phyloP scores from a whole-genome alignment of 1,139 yeast genomes.

The Magnusiomyces ingens region DNA sequence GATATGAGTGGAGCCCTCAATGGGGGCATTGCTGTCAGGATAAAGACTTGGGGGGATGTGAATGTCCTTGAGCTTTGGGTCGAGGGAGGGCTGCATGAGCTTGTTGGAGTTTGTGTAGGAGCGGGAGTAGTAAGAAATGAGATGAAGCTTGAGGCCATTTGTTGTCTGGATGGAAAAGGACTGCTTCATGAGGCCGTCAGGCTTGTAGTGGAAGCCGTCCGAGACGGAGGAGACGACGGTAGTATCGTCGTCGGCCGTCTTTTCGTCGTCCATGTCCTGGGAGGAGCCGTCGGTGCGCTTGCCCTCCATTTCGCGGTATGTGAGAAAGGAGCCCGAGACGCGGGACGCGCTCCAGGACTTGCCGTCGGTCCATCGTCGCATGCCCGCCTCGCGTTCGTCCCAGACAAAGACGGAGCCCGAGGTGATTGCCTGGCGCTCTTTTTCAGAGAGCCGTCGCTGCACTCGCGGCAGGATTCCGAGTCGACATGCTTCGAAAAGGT shows the following conservation, averaged over 20 bases:
- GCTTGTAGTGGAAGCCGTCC: constrained; percentile 36
- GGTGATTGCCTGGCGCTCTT: constrained; percentile 46
- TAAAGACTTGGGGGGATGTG: constrained; percentile 37
- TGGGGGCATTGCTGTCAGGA: constrained; percentile 31
- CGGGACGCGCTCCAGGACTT: constrained; percentile 63
- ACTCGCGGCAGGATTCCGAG: constrained; percentile 51
- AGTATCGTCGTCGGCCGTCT: not conserved
- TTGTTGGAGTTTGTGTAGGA: constrained; percentile 25
- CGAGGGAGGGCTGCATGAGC: constrained; percentile 38
- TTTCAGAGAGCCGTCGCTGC: constrained; percentile 51
- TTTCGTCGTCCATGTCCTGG: constrained; percentile 4
- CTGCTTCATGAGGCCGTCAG: constrained; percentile 52
- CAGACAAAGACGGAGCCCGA: constrained; percentile 63
- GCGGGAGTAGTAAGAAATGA: constrained; percentile 47
- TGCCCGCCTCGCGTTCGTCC: constrained; percentile 65
- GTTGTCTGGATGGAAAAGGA: constrained; percentile 51
- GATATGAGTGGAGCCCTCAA: constrained; percentile 11
- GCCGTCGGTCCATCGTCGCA: constrained; percentile 76
- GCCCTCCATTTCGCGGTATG: constrained; percentile 55
- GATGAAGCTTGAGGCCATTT: constrained; percentile 47
- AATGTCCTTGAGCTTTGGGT: constrained; percentile 33
- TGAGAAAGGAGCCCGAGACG: constrained; percentile 57
- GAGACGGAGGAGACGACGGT: not conserved
- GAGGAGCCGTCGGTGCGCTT: constrained; percentile 18
- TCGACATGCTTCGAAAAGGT: constrained; percentile 59